Conservation (phyloP, 345 rosid species). For the Microcos paniculata region DNA sequence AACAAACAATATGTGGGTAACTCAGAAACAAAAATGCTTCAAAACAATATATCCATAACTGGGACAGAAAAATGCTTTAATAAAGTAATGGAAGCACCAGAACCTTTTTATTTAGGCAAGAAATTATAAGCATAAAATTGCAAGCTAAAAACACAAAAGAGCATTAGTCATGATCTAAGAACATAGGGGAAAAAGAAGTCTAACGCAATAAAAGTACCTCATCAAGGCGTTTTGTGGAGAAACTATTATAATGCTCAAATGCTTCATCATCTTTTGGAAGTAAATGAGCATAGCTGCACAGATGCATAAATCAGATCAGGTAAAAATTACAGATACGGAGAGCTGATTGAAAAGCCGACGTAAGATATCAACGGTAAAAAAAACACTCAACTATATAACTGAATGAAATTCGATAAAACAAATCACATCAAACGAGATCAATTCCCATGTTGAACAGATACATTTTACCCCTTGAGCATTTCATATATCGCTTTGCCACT, state of each 20-base stretch:
- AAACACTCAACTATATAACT: neutral
- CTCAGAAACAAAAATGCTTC: neutral
- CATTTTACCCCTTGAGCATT: neutral
- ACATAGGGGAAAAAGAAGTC: neutral
- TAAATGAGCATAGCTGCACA: slow-evolving; percentile 81
- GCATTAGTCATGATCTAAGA: neutral
- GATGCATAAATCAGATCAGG: neutral
- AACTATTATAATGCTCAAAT: slow-evolving; percentile 70
- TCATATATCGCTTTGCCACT: neutral
- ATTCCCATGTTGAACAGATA: neutral
- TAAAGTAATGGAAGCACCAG: neutral
- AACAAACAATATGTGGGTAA: neutral
- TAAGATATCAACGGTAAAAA: neutral
- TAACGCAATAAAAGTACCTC: slow-evolving; percentile 50
- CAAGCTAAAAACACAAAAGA: neutral
- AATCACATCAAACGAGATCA: neutral
- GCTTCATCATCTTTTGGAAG: slow-evolving; percentile 91
- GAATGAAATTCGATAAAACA: neutral
- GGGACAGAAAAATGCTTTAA: neutral
- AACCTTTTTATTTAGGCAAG: neutral
- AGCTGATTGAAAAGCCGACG: neutral
- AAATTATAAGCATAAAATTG: neutral
- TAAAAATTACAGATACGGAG: slow-evolving; percentile 3
- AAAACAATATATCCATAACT: neutral
- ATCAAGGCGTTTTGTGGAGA: slow-evolving; percentile 76